Percentiles rank a stretch among this genome's conserved stretches.
Evolutionary conservation across 2,329 filamentous ascomycete species (phyloP).

Genomic region (Ambrosiella beaveri): DNA sequence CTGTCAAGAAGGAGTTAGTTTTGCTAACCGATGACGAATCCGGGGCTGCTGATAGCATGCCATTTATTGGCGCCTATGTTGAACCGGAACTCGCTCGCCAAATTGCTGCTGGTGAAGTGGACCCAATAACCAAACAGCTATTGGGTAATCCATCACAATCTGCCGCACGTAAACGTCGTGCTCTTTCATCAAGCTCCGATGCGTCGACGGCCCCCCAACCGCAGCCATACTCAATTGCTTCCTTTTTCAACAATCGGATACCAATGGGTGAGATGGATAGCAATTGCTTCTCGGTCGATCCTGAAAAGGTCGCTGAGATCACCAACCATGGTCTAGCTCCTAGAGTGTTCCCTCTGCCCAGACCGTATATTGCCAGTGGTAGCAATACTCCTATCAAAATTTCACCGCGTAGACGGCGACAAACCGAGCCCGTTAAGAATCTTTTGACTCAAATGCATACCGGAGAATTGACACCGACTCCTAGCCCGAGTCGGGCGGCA

Average conservation of each 20-base stretch:
- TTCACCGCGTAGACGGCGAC: conserved; percentile 29
- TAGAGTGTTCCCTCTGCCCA: conserved; percentile 40
- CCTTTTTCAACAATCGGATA: conserved; percentile 34
- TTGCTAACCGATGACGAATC: conserved; percentile 52
- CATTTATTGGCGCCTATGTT: conserved; percentile 63
- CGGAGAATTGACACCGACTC: conserved; percentile 11
- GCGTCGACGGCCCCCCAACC: conserved; percentile 15
- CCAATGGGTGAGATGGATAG: conserved; percentile 46
- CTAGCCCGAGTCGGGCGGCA: conserved; percentile 9
- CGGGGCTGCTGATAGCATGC: conserved; percentile 50
- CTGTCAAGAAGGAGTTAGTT: conserved; percentile 50
- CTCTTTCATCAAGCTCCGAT: conserved; percentile 5
- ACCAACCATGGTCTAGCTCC: conserved; percentile 33
- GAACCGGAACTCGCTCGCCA: conserved; percentile 51
- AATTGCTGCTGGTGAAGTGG: conserved; percentile 65
- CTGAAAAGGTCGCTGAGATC: conserved; percentile 29
- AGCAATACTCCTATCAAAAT: conserved; percentile 14
- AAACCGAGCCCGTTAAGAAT: conserved; percentile 34
- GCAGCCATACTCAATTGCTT: conserved; percentile 28
- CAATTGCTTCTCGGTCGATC: conserved; percentile 40
- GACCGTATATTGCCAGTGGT: conserved; percentile 34
- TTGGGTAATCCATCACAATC: conserved; percentile 28
- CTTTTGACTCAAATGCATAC: conserved; percentile 20
- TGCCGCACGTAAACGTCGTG: conserved; percentile 16
- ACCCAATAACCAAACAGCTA: conserved; percentile 72